These are phyloP conservation scores for carrot (Daucus carota) DNA, from an alignment of 129 eudicot species.

Conservation along the genomic window DH1_v3.0 NC_030384.2:35663501-35664000, in stretches of 20 bases:
- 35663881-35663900: too few species aligned
- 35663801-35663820: neutral
- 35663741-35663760: slow-evolving; percentile 34
- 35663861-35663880: too few species aligned
- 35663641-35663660: neutral
- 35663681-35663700: slow-evolving; percentile 51
- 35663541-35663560: too few species aligned
- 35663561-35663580: too few species aligned
- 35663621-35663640: neutral
- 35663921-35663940: slow-evolving; percentile 63
- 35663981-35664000: slow-evolving; percentile 26
- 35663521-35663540: too few species aligned
- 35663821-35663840: too few species aligned
- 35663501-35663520: too few species aligned
- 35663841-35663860: too few species aligned
- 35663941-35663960: slow-evolving; percentile 54
- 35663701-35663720: slow-evolving; percentile 43
- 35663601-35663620: too few species aligned
- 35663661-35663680: slow-evolving; percentile 70
- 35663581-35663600: too few species aligned
- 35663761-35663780: slow-evolving; percentile 47
- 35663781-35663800: slow-evolving; percentile 70
- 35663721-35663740: slow-evolving; percentile 53
- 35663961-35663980: slow-evolving; percentile 35
- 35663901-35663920: slow-evolving; percentile 24